Evolutionary conservation across 306 rosid species (phyloP).

Genomic region (Castanea crenata): DNA sequence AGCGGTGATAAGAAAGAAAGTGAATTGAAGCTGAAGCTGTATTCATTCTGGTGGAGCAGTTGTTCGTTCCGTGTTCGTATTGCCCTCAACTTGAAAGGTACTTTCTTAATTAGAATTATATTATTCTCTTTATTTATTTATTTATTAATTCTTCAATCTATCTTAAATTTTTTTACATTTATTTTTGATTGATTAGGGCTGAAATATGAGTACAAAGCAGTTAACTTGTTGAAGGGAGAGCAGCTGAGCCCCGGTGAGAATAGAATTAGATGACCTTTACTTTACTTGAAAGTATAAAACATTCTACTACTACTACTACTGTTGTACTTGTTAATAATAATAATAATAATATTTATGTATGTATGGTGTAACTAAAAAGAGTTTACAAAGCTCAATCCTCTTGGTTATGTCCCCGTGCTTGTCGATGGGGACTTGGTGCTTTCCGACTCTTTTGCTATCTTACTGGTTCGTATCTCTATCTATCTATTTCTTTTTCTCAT

Average conservation of each 20-base stretch:
- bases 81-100: constrained; percentile 71
- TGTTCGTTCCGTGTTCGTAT: constrained; percentile 49
- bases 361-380: constrained; percentile 27
- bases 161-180: background rate
- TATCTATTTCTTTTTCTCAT: background rate
- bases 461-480: constrained; percentile 37
- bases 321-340: too few relatives aligned
- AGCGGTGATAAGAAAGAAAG: background rate
- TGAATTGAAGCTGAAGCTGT: constrained; percentile 29
- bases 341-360: too few relatives aligned
- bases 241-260: constrained; percentile 50
- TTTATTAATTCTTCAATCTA: background rate
- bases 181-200: constrained; percentile 34
- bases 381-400: constrained; percentile 61
- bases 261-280: background rate
- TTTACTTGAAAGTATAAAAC: too few relatives aligned
- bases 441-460: constrained; percentile 72
- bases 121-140: background rate
- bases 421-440: constrained; percentile 51
- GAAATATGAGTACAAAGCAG: constrained; percentile 50
- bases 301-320: too few relatives aligned
- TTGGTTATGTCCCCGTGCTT: constrained; percentile 68
- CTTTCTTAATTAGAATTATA: background rate
- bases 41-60: constrained; percentile 43
- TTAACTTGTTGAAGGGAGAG: constrained; percentile 54